Conservation (phyloP, 2,329 filamentous ascomycete species). For the Fusarium sp. region DNA sequence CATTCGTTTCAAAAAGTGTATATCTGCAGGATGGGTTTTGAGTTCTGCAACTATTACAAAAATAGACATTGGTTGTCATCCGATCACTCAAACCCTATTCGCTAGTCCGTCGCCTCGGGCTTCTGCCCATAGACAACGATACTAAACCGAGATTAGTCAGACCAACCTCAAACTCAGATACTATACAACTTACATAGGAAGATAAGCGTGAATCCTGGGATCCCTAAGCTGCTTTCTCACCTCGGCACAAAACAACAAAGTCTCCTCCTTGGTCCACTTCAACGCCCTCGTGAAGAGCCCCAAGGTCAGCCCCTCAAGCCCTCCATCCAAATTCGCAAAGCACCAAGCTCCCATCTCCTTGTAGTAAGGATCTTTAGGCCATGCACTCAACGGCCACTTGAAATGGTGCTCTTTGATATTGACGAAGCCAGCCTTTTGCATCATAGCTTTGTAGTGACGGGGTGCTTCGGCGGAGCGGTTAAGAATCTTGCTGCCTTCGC, state of each 20-base stretch:
- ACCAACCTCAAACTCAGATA: background rate
- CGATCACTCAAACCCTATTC: background rate
- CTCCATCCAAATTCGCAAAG: background rate
- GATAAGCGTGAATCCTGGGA: background rate
- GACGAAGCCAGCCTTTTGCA: background rate
- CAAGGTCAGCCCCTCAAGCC: background rate
- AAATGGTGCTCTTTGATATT: background rate
- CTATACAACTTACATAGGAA: constrained; percentile 3
- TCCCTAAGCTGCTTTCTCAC: background rate
- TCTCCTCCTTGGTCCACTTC: background rate
- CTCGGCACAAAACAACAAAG: background rate
- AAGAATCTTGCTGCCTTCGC: background rate
- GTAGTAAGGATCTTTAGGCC: background rate
- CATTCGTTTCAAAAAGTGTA: background rate
- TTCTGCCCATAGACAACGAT: constrained; percentile 14
- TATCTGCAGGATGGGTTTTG: background rate
- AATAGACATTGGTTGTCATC: background rate
- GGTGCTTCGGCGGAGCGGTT: background rate
- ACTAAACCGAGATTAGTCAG: background rate
- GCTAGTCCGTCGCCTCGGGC: background rate
- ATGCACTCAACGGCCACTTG: background rate
- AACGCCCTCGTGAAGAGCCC: background rate
- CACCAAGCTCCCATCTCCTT: background rate
- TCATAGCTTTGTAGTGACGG: background rate
- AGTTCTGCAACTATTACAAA: background rate